Percentiles rank a stretch among this genome's conserved stretches.
phyloP scores from a whole-genome alignment of 305 asterid genomes.

The Fraxinus sp. region DNA sequence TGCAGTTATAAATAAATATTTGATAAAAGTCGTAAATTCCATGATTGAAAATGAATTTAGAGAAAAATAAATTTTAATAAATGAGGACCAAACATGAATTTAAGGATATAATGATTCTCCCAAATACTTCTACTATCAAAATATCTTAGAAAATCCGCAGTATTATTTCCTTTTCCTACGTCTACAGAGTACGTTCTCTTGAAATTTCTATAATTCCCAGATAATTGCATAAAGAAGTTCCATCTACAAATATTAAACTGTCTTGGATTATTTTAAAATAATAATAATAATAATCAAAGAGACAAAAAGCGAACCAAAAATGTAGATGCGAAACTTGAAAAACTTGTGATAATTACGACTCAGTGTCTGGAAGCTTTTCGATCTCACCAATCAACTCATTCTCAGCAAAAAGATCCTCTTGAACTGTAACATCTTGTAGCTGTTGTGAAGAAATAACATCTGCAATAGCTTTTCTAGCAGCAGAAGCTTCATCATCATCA shows the following conservation, averaged over 20 bases:
- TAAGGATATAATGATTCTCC: background rate
- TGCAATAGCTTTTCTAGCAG: constrained; percentile 64
- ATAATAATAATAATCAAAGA: background rate
- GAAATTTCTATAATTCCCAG: background rate
- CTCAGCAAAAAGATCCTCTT: constrained; percentile 64
- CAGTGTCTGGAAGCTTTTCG: constrained; percentile 21
- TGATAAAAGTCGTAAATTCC: background rate
- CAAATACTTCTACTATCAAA: background rate
- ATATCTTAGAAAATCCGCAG: background rate
- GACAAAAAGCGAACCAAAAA: background rate
- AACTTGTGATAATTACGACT: background rate
- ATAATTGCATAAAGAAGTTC: background rate
- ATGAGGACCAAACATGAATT: background rate
- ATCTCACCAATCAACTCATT: constrained; percentile 60
- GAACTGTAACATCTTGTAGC: constrained; percentile 63
- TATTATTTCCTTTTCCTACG: background rate
- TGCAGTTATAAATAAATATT: background rate
- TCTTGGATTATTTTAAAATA: background rate
- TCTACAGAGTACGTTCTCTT: background rate
- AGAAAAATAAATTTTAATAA: background rate
- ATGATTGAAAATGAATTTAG: background rate
- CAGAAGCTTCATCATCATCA: constrained; percentile 39
- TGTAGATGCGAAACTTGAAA: background rate
- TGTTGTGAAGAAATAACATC: constrained; percentile 67
- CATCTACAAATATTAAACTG: background rate